phyloP scores from a whole-genome alignment of 257 asterid genomes.

The Capsicum pubescens region DNA sequence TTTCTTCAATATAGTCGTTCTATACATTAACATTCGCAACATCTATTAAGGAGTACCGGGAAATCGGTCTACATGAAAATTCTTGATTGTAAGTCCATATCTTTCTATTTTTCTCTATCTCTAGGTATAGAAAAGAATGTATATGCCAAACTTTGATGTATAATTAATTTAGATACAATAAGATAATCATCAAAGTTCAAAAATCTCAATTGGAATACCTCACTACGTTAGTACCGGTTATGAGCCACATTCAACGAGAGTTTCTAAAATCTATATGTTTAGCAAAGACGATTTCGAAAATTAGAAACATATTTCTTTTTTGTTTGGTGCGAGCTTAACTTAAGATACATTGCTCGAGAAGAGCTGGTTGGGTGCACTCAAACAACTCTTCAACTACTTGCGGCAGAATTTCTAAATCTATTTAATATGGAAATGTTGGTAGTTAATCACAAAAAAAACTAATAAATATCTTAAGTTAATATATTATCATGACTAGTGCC shows the following conservation, averaged over 20 bases:
- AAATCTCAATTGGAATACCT: neutral
- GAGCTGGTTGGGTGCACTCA: too few relatives aligned
- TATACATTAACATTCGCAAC: too few relatives aligned
- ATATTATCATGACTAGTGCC: too few relatives aligned
- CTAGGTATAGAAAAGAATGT: neutral
- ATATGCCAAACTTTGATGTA: neutral
- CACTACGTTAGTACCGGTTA: neutral
- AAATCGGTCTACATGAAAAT: conserved; percentile 24
- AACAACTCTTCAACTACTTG: too few relatives aligned
- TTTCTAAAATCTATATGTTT: neutral
- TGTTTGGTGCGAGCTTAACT: neutral
- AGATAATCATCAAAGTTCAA: neutral
- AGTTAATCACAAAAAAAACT: too few relatives aligned
- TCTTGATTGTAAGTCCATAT: neutral
- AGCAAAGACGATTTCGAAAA: neutral
- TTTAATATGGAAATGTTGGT: too few relatives aligned
- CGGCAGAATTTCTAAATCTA: too few relatives aligned
- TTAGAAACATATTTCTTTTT: neutral
- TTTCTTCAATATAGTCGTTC: too few relatives aligned
- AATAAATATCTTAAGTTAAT: too few relatives aligned
- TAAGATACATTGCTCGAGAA: too few relatives aligned
- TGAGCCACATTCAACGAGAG: neutral
- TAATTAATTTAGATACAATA: neutral
- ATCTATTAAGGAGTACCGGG: too few relatives aligned
- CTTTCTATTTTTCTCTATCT: neutral